Percentiles rank a stretch among this genome's conserved stretches.
Conservation (phyloP, 495 filamentous ascomycete species). For the Neurospora tetraspora region DNA sequence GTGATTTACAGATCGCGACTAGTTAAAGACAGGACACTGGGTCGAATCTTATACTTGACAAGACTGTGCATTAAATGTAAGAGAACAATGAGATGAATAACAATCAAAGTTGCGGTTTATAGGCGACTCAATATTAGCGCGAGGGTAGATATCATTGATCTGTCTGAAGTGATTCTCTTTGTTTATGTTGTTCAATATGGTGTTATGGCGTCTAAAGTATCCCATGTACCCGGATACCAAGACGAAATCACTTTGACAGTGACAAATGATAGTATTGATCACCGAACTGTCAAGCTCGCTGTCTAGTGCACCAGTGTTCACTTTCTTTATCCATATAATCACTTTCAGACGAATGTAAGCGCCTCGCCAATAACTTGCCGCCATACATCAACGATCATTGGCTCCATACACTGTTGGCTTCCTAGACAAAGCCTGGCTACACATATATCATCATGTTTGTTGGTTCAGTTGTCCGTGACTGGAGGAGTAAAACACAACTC, state of each 20-base stretch:
- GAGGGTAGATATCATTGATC: background rate
- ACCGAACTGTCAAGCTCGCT: background rate
- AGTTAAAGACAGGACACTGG: background rate
- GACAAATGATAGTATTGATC: background rate
- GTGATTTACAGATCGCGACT: background rate
- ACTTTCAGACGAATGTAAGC: background rate
- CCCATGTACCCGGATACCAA: no score
- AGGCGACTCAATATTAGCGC: background rate
- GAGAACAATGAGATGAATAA: background rate
- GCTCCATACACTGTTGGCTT: background rate
- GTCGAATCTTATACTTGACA: background rate
- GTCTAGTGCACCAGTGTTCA: background rate
- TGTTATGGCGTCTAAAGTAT: background rate
- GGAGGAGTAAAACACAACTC: background rate
- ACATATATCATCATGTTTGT: background rate
- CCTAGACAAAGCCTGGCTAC: background rate
- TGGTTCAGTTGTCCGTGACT: background rate
- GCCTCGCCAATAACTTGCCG: background rate
- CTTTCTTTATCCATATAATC: background rate
- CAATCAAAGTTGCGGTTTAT: background rate
- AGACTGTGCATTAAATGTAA: background rate
- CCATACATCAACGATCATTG: background rate
- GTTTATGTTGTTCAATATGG: background rate
- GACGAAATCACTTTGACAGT: background rate
- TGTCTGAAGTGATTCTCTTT: background rate